These are phyloP conservation scores for Phyllosticta citriasiana DNA, from an alignment of 2,329 filamentous ascomycete species.

Conservation along the genomic window DNA sequence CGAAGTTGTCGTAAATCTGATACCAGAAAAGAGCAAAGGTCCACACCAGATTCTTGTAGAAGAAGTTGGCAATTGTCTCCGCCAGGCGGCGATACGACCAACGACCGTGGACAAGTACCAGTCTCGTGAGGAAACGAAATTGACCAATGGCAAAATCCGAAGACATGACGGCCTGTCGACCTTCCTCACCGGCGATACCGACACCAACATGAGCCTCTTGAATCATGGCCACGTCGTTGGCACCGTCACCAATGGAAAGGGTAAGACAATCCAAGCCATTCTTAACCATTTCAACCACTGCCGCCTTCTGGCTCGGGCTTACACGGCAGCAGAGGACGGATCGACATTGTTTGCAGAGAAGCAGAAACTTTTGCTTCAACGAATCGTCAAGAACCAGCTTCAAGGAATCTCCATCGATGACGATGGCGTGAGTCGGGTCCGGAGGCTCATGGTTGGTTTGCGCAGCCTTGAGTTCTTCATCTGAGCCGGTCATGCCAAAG, in stretches of 20 bases:
- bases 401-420: conserved; percentile 91
- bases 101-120: conserved; percentile 81
- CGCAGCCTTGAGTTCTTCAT: conserved; percentile 72
- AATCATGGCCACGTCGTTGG: conserved; percentile 96
- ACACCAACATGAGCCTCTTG: conserved; percentile 96
- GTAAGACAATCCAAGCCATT: conserved; percentile 93
- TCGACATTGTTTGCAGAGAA: conserved; percentile 94
- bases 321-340: conserved; percentile 96
- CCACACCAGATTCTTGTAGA: conserved; percentile 99
- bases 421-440: conserved; percentile 75
- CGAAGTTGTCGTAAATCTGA: conserved; percentile 89
- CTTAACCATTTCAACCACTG: conserved; percentile 95
- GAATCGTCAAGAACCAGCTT: conserved; percentile 75
- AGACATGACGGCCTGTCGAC: conserved; percentile 88
- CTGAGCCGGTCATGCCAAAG: conserved; percentile 74
- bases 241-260: conserved; percentile 82
- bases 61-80: conserved; percentile 96
- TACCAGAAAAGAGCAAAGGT: conserved; percentile 96
- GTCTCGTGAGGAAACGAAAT: conserved; percentile 75
- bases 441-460: conserved; percentile 79
- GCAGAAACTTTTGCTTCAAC: conserved; percentile 81
- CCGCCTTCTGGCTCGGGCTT: conserved; percentile 90
- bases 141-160: conserved; percentile 93
- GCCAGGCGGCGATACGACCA: conserved; percentile 94
- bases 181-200: conserved; percentile 87